A percentile compares a stretch with the other conserved stretches of the same genome.
phyloP scores from a whole-genome alignment of 768 basidiomycete genomes.

The Obba rivulosa region DNA sequence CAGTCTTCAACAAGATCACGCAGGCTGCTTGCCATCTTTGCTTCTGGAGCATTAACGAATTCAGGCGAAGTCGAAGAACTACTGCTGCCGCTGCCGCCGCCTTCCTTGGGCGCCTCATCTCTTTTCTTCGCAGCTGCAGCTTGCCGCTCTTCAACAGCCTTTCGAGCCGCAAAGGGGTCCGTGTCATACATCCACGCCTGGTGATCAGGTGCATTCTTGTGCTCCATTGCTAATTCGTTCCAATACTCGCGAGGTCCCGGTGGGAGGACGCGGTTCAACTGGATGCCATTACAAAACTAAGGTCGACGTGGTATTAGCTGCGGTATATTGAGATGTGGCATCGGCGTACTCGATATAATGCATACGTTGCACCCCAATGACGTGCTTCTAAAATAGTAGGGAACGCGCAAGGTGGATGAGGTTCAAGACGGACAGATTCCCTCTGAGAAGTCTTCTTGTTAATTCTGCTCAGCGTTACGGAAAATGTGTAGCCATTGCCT shows the following conservation, averaged over 20 bases:
- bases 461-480: constrained; percentile 57
- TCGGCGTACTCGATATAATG: constrained; percentile 74
- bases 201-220: constrained; percentile 61
- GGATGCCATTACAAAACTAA: constrained; percentile 72
- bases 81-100: background rate
- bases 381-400: constrained; percentile 76
- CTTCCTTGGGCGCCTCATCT: constrained; percentile 22
- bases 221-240: constrained; percentile 67
- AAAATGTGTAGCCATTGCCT: constrained; percentile 53
- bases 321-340: background rate
- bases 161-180: constrained; percentile 78
- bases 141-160: constrained; percentile 63
- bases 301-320: constrained; percentile 14
- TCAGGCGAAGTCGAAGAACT: constrained; percentile 23
- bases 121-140: constrained; percentile 43
- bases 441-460: constrained; percentile 67
- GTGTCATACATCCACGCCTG: constrained; percentile 83
- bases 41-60: constrained; percentile 58
- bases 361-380: constrained; percentile 88
- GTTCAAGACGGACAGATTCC: constrained; percentile 67
- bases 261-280: constrained; percentile 72
- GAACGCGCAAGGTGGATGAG: constrained; percentile 64
- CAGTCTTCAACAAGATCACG: constrained; percentile 78
- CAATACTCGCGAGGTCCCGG: constrained; percentile 86
- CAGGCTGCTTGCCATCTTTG: constrained; percentile 73